These are phyloP conservation scores for Trichoderma afroharzianum DNA, from an alignment of 2,329 filamentous ascomycete genomes.

Conservation along the genomic window DNA sequence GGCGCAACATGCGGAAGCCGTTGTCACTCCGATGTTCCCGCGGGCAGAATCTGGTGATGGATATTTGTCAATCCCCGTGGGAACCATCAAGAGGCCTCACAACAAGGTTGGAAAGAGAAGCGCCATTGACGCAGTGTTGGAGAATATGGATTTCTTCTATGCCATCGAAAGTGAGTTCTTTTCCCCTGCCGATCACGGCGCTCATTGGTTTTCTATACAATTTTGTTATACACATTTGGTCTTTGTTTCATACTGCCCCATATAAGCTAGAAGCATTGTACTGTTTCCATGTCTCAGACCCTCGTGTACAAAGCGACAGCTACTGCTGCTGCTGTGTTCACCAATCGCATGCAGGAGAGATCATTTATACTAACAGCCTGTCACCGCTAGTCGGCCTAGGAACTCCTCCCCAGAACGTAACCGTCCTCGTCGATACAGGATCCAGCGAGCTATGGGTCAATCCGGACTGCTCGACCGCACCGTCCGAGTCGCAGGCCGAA, in stretches of 20 bases:
- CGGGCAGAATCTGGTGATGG: slow-evolving; percentile 33
- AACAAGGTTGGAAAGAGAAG: slow-evolving; percentile 26
- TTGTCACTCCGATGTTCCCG: slow-evolving; percentile 23
- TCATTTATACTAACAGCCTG: neutral
- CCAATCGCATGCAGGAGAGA: neutral
- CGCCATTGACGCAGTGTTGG: slow-evolving; percentile 30
- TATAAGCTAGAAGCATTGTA: neutral
- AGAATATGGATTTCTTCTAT: slow-evolving; percentile 39
- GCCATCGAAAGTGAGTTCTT: slow-evolving; percentile 32
- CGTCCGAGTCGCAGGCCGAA: slow-evolving; percentile 29
- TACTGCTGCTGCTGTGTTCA: neutral
- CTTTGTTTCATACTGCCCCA: neutral
- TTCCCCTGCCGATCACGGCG: neutral
- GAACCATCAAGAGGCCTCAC: slow-evolving; percentile 27
- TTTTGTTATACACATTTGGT: neutral
- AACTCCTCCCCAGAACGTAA: slow-evolving; percentile 39
- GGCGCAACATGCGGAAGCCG: slow-evolving; percentile 5
- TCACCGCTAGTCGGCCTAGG: slow-evolving; percentile 39
- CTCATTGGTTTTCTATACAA: neutral
- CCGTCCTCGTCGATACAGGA: slow-evolving; percentile 49
- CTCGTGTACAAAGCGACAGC: neutral
- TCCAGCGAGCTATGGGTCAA: slow-evolving; percentile 56
- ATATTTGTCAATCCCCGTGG: slow-evolving; percentile 37
- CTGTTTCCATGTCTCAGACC: neutral
- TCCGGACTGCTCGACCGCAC: slow-evolving; percentile 43